Conservation (phyloP, 768 basidiomycete genomes). For the Rhodotorula graminis region DNA sequence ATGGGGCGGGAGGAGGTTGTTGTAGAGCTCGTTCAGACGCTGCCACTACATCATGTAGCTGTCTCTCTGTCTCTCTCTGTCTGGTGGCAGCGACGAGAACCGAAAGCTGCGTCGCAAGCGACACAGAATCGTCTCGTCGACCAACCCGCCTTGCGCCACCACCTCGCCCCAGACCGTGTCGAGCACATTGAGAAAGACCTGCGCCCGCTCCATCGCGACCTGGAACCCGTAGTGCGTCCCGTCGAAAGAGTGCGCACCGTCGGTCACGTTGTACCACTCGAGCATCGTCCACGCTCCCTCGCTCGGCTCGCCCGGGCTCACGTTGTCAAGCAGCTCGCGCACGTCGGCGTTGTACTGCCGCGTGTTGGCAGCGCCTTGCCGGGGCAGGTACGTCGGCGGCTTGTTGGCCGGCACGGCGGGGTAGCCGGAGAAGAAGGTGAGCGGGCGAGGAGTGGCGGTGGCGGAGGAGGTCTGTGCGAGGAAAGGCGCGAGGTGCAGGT, state of each 20-base stretch:
- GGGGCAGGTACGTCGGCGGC: not conserved
- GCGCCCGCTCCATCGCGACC: slow-evolving; percentile 15
- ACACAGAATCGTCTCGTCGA: too few species aligned
- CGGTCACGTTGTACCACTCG: slow-evolving; percentile 11
- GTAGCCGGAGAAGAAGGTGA: slow-evolving; percentile 11
- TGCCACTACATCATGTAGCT: too few species aligned
- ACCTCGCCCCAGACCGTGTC: slow-evolving; percentile 14
- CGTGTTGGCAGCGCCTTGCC: too few species aligned
- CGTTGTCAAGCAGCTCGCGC: not conserved
- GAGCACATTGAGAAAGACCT: slow-evolving; percentile 11
- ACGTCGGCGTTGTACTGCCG: not conserved
- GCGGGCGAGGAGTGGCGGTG: not conserved
- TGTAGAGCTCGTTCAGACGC: too few species aligned
- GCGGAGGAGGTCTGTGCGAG: not conserved
- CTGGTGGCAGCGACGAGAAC: too few species aligned
- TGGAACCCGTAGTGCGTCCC: not conserved
- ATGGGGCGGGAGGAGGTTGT: too few species aligned
- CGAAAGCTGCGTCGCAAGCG: not conserved
- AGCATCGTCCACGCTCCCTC: slow-evolving; percentile 3
- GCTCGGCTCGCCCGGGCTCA: not conserved
- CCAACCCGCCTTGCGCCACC: not conserved
- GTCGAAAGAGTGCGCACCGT: slow-evolving; percentile 5
- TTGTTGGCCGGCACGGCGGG: slow-evolving; percentile 7
- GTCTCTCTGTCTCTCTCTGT: too few species aligned
- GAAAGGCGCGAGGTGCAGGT: slow-evolving; percentile 1